A percentile compares a stretch with the other conserved stretches of the same genome.
Evolutionary conservation across 2,329 filamentous ascomycete species (phyloP).

Genomic region (Microcyclosporella mali): DNA sequence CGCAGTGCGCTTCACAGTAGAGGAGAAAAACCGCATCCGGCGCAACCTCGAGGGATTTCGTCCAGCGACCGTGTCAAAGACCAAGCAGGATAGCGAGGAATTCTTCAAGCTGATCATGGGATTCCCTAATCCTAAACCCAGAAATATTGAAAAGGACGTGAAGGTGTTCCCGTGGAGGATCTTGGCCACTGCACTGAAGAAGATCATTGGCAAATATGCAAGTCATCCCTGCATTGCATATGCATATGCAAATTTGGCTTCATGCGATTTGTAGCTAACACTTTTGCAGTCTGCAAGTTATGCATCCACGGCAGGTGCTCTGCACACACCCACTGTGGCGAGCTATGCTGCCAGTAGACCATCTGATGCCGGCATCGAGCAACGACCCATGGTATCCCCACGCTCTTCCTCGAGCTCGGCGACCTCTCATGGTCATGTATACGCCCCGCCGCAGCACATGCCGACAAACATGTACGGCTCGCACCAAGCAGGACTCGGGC

Average conservation of each 20-base stretch:
- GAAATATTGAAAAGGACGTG: constrained; percentile 98
- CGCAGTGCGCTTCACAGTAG: constrained; percentile 79
- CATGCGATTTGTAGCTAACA: constrained; percentile 28
- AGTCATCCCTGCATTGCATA: constrained; percentile 36
- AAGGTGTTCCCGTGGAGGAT: constrained; percentile 98
- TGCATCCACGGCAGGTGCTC: constrained; percentile 55
- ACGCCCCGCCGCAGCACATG: constrained; percentile 24
- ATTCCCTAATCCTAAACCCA: constrained; percentile 87
- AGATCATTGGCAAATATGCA: constrained; percentile 97
- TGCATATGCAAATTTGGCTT: constrained; percentile 18
- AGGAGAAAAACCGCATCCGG: constrained; percentile 97
- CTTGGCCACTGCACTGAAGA: constrained; percentile 78
- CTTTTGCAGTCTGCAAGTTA: constrained; percentile 57
- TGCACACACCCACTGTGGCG: constrained; percentile 31
- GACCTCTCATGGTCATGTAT: constrained; percentile 29
- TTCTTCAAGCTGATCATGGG: constrained; percentile 99
- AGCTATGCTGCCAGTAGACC: constrained; percentile 32
- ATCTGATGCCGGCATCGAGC: constrained; percentile 45
- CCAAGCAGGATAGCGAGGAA: constrained; percentile 84
- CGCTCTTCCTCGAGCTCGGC: constrained; percentile 28
- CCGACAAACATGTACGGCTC: constrained; percentile 24
- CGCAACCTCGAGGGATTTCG: constrained; percentile 93
- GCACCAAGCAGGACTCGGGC: constrained; percentile 26
- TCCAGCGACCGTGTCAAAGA: constrained; percentile 87
- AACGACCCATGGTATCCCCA: constrained; percentile 29